A percentile compares a stretch with the other conserved stretches of the same genome.
Evolutionary conservation across 257 asterid species (phyloP).

Genomic region (Avicennia marina): DNA sequence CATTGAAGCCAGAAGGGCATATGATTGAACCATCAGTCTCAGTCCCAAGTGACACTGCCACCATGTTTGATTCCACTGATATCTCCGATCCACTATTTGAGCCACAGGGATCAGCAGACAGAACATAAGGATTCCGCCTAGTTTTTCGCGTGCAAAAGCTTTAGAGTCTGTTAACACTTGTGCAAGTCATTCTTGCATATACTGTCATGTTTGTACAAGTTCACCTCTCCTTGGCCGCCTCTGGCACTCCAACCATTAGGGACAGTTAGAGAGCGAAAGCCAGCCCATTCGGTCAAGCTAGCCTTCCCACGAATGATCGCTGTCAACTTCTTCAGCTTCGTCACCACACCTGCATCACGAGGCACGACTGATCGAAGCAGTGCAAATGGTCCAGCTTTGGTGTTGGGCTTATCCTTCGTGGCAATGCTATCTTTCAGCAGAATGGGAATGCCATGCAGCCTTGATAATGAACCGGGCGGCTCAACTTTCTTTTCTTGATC

Average conservation of each 20-base stretch:
- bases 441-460: constrained; percentile 78
- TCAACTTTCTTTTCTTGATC: constrained; percentile 25
- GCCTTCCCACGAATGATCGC: constrained; percentile 75
- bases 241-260: constrained; percentile 78
- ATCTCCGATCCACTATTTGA: constrained; percentile 76
- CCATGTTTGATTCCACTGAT: constrained; percentile 70
- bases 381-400: constrained; percentile 11
- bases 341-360: constrained; percentile 68
- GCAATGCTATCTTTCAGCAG: constrained; percentile 66
- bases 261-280: constrained; percentile 33
- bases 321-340: constrained; percentile 51
- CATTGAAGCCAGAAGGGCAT: constrained; percentile 54
- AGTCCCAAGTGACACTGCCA: constrained; percentile 49
- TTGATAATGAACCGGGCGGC: constrained; percentile 17
- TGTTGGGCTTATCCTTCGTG: constrained; percentile 35
- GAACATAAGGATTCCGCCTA: constrained; percentile 64
- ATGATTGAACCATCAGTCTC: constrained; percentile 64
- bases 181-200: too few species aligned
- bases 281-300: too few species aligned
- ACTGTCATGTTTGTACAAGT: too few species aligned
- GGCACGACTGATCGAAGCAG: constrained; percentile 28
- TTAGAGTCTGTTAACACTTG: too few species aligned
- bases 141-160: too few species aligned
- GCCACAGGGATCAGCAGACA: constrained; percentile 44
- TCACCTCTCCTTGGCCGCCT: constrained; percentile 60